Base-by-base conservation (phyloP, 805 yeast genomes). In the Grigorovia humatica region DNA sequence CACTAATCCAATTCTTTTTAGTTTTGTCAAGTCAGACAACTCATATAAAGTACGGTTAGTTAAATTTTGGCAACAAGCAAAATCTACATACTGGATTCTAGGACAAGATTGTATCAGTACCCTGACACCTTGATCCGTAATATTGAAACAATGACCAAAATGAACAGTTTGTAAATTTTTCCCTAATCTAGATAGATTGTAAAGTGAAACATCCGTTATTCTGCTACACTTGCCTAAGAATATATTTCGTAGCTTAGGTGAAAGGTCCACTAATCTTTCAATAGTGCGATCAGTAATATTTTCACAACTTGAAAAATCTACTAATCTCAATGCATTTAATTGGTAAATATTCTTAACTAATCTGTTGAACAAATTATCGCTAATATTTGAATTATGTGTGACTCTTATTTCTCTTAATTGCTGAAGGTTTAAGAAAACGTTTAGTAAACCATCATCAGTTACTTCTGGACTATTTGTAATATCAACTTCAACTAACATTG, bases 1-100 rank as follows among this genome's bases (percentile, higher is more conserved):
- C 23, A 93, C 99, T 48, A 91, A 73, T 0, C 99, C 99, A 46
- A 91, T 89, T 68, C 99, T 79, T 60, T 93, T 79, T 59, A 91
- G 74, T 61, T 84, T 81, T 8, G 95, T 88, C 57, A 91, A 73
- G 47, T 78, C 79, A 2, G 95, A 79, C 56, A 91, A 72, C 60
- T 84, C 95, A 44, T 79, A 75, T 44, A 93, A 78, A 1, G 96
- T 81, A 59, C 80, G 78, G 70, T 93, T 88, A 2, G 98, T 89
- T 51, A 91, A 74, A 65, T 88, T 95, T 1, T 84, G 74, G 66
- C 99, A 91, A 68, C 97, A 90, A 15, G 98, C 98, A 54, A 93
- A 78, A 69, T 91, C 99, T 56, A 91, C 88, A 66, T 90, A 91
- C 61, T 88, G 95, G 52, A 91, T 80, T 53, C 96, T 75, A 52